Conservation (phyloP, 768 basidiomycete genomes). For the Hericium coralloides region DNA sequence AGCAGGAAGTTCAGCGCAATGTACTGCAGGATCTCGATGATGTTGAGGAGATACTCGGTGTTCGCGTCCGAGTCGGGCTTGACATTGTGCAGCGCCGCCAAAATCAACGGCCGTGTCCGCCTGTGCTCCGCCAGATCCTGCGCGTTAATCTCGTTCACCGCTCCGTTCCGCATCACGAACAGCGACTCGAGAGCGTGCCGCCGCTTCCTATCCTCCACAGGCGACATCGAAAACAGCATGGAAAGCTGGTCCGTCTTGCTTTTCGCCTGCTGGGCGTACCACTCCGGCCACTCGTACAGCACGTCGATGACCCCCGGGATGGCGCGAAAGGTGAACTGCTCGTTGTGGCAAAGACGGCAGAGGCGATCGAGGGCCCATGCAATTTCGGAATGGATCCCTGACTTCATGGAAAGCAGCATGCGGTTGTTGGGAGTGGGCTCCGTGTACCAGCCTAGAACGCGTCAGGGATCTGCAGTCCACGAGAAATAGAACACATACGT, state of each 20-base stretch:
- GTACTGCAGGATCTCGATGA: conserved; percentile 62
- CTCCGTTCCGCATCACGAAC: conserved; percentile 79
- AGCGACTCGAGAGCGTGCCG: conserved; percentile 81
- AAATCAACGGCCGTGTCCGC: conserved; percentile 56
- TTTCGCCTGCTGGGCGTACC: conserved; percentile 46
- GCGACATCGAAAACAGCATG: conserved; percentile 47
- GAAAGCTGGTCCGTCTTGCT: conserved; percentile 2
- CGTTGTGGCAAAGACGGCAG: conserved; percentile 70
- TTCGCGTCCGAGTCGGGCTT: conserved; percentile 56
- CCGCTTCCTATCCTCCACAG: conserved; percentile 42
- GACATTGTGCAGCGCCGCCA: conserved; percentile 56
- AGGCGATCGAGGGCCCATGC: conserved; percentile 88
- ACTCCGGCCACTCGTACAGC: conserved; percentile 83
- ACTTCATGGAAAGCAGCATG: conserved; percentile 84
- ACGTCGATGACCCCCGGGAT: conserved; percentile 78
- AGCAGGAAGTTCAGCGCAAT: conserved; percentile 41
- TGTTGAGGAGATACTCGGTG: conserved; percentile 61
- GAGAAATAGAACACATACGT: conserved; percentile 30
- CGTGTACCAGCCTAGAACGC: conserved; percentile 70
- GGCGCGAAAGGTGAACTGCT: conserved; percentile 60
- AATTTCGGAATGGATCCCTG: conserved; percentile 73
- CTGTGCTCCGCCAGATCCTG: conserved; percentile 47
- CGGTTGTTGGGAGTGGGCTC: conserved; percentile 72
- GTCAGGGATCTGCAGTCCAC: neutral
- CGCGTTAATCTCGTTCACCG: conserved; percentile 61